Evolutionary conservation across 495 filamentous ascomycete genomes (phyloP).

Genomic region (Durotheca rogersii): DNA sequence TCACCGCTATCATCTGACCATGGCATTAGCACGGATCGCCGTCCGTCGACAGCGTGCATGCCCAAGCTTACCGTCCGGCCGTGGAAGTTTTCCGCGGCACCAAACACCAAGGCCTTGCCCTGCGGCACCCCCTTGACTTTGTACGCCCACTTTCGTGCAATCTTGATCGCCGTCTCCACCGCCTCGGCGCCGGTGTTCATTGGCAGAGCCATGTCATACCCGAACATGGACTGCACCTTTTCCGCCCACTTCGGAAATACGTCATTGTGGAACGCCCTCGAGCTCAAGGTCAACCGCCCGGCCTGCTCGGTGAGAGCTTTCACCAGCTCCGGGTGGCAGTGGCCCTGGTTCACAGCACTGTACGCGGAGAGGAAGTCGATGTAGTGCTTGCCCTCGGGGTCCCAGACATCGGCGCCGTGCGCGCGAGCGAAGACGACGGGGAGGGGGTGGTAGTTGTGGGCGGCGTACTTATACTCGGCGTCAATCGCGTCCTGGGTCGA

Average conservation of each 20-base stretch:
- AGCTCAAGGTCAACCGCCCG: constrained; percentile 85
- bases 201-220: constrained; percentile 97
- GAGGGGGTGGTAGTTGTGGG: constrained; percentile 98
- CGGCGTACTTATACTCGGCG: constrained; percentile 79
- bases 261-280: constrained; percentile 97
- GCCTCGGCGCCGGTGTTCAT: constrained; percentile 99
- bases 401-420: constrained; percentile 86
- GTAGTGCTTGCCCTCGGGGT: constrained; percentile 95
- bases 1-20: constrained; percentile 87
- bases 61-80: constrained; percentile 76
- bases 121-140: constrained; percentile 89
- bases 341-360: constrained; percentile 96
- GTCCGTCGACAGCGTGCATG: neutral
- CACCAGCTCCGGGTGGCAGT: constrained; percentile 95
- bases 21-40: constrained; percentile 30
- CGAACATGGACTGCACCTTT: constrained; percentile 81
- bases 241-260: constrained; percentile 96
- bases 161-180: constrained; percentile 97
- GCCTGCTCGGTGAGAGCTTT: constrained; percentile 89
- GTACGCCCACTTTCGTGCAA: constrained; percentile 98
- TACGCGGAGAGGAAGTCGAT: constrained; percentile 98
- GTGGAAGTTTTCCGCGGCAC: constrained; percentile 91
- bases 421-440: constrained; percentile 87
- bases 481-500: constrained; percentile 78
- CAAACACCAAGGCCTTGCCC: constrained; percentile 81